Base-by-base conservation (phyloP, 768 basidiomycete species). In the Solioccasus polychromus region DNA sequence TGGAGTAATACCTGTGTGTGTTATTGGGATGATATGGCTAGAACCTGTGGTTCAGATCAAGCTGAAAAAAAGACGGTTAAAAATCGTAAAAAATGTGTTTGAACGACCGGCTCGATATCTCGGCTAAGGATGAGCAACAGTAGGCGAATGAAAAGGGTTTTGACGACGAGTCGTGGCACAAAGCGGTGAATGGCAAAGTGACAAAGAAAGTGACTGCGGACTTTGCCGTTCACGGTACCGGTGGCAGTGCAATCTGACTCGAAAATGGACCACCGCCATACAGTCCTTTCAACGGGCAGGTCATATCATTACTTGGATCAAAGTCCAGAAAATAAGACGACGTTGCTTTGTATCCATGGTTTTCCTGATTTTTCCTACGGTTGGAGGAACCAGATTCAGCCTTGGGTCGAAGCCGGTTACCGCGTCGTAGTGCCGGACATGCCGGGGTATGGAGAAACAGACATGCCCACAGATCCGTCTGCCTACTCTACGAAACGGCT, bases 331-430 rank as follows among this genome's bases (percentile, higher is more conserved):
- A 56, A 68, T 7, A 22, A 10, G 9, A 68, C 68, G 1, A 81
- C 86, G 2, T 51, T 91, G 7, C 71, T 90, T n/a, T 85, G 83
- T 58, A 51, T 90, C 15, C 89, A 92, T 58, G 88, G 89, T 2
- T 90, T 91, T 60, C 88, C 89, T 12, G 89, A 91, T 58, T 61
- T 71, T 26, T 75, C 72, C 74, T 88, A 82, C 61, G 84, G 84
- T 26, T 89, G 85, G 85, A 72, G 84, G 43, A 63, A 83, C 60
- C 87, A 88, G 60, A 86, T 90, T 47, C 72, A 71, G 4, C 79
- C 84, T 1, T 88, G 86, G 84, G 78, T 78, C 15, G 65, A 71
- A 32, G 63, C 67, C 31, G 83, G 84, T 8, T 81, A 70, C 55
- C 78, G 85, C 12, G 81, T 87, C 15, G 64, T 88, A 8, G 84